Evolutionary conservation across 2,329 filamentous ascomycete genomes (phyloP).

Genomic region (Metarhizium album): DNA sequence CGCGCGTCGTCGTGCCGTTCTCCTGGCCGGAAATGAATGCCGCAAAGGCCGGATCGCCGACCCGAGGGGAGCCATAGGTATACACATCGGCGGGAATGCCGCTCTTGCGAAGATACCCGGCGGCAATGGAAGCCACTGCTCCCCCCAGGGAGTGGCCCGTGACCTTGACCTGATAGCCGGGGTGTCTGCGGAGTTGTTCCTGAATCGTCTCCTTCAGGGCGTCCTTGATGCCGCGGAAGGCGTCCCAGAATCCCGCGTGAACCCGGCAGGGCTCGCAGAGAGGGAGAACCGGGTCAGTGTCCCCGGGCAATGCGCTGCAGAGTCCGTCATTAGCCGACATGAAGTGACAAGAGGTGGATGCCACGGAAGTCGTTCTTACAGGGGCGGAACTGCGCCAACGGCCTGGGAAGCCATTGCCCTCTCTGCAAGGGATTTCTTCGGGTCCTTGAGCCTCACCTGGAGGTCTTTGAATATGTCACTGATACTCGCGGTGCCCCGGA

Average conservation of each 20-base stretch:
- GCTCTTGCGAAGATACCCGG: conserved; percentile 39
- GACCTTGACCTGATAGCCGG: conserved; percentile 31
- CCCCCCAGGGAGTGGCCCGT: conserved; percentile 61
- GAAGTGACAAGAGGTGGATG: background rate
- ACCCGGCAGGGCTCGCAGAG: background rate
- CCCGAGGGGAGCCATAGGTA: conserved; percentile 56
- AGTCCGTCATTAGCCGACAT: background rate
- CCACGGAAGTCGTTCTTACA: background rate
- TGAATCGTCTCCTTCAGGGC: background rate
- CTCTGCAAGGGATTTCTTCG: background rate
- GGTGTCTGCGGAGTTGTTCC: background rate
- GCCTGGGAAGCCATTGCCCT: background rate
- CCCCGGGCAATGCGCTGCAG: background rate
- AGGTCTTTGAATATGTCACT: background rate
- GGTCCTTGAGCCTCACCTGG: background rate
- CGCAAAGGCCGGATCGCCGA: conserved; percentile 46
- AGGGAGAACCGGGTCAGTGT: background rate
- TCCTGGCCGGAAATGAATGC: conserved; percentile 1
- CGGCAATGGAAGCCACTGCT: conserved; percentile 51
- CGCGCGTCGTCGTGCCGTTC: background rate
- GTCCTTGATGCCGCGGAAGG: background rate
- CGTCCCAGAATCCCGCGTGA: conserved; percentile 1
- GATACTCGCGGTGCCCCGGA: background rate
- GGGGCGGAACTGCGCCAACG: background rate
- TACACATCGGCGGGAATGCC: conserved; percentile 43